Evolutionary conservation across 768 basidiomycete genomes (phyloP), one percentile per base, ranked within the genome.

Genomic region (Boletus subparvulus): DNA sequence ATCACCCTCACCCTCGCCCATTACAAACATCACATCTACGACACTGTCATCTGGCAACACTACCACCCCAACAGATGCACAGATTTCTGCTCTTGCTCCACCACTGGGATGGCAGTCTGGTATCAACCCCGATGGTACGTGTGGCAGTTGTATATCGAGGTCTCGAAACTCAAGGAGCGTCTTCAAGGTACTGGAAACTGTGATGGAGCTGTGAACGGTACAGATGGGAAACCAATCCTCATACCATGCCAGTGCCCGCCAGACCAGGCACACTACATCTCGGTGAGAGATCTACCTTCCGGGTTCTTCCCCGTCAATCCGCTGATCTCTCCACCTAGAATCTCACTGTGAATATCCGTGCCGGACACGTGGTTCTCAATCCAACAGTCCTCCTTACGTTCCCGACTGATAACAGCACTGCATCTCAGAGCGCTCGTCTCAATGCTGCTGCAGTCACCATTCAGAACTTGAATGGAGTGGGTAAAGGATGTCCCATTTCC

Each of bases 381-480:
- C 74, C 78, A 10, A 56, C 64, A 2, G 72, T 81, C 19, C 55
- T 59, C 28, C 47, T 78, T 12, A 65, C 70, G 48, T 82, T 81
- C 72, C 81, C 80, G 13, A 73, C 68, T 0, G 80, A 80, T 52
- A 65, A 69, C 56, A 75, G 72, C 40, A 69, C 61, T 30, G 69
- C 63, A 1, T 75, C 75, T 21, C 76, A 79, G 64, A 66, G 61
- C 43, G 74, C 75, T 3, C 83, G 88, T 33, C 75, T 90, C 53
- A 72, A 81, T 49, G 78, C 86, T 26, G 78, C 83, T 14, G 65
- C 84, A 9, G 78, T 87, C 39, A 86, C 88, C 3, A 73, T 90
- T 37, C 90, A 90, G 72, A 91, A 90, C 66, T 69, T 90, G 50
- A 75, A 78, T 42, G 90, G 87, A 1, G 75, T 83, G 1, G 89